Evolutionary conservation across 108 stramenopile genomes (phyloP), one percentile per base, ranked within the genome.

Genomic region (Cyclotella distinguenda): DNA sequence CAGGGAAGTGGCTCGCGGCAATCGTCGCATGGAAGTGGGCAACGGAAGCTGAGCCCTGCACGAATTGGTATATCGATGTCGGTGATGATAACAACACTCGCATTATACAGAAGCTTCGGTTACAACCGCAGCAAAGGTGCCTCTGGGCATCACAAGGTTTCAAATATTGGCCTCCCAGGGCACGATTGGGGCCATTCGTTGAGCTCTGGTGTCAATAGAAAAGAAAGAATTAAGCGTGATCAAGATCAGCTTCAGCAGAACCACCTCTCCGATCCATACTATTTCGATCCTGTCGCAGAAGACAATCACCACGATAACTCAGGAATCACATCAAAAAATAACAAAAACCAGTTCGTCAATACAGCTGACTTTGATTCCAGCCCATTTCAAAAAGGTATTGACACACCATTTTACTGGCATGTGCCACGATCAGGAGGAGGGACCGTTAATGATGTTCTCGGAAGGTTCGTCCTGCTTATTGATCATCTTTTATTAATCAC

Each of bases 361-460:
- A 36, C 75, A 54, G 68, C 74, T 18, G 51, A 75, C 47, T 51
- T 70, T 5, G 50, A 66, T 22, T 69, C 64, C 26, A 19, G 68
- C 3, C 72, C 56, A 27, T 58, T 70, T 26, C 68, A 61, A 32
- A 55, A 32, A 69, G 78, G 72, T 18, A 56, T 68, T 40, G 72
- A 73, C 38, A 62, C 72, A 4, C 81, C 81, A 36, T 77, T 78
- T 45, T 82, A 70, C 33, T 82, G 81, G 81, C 81, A 82, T 52
- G 68, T 82, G 10, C 81, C 81, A 12, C 55, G 81, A 47, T 60
- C 81, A 13, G 72, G 72, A 1, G 81, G 81, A n/a, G 77, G 70
- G n/a, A 77, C 74, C n/a, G 48, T 82, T 54, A 82, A 72, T 39
- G 74, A 82, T 48, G 46, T 78, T 40, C 52, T 78, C 8, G 77